These are phyloP conservation scores for Metschnikowia gelsemii DNA, from an alignment of 805 yeast genomes.

Conservation along the genomic window DNA sequence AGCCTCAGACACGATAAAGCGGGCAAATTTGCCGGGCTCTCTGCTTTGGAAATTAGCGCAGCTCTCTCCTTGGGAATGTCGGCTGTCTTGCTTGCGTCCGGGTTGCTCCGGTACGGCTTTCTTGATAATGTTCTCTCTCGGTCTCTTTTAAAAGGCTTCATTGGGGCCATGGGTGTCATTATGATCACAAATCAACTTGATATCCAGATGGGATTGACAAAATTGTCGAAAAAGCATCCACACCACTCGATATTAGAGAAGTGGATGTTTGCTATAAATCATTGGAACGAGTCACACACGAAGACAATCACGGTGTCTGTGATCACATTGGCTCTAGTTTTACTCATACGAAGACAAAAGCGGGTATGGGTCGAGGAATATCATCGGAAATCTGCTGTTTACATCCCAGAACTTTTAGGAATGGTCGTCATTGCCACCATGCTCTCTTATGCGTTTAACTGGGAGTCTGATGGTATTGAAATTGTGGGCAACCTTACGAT, in stretches of 20 bases:
- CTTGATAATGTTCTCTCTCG: constrained; percentile 77
- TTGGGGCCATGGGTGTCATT: constrained; percentile 80
- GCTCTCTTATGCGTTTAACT: constrained; percentile 25
- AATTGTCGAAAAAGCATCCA: constrained; percentile 22
- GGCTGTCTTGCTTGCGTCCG: constrained; percentile 23
- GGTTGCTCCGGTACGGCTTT: constrained; percentile 76
- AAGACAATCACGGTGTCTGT: constrained; percentile 20
- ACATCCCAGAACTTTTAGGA: constrained; percentile 32
- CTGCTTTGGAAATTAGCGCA: constrained; percentile 25
- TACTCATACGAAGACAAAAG: constrained; percentile 24
- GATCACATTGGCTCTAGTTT: constrained; percentile 24
- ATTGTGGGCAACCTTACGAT: constrained; percentile 29
- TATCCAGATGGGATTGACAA: constrained; percentile 45
- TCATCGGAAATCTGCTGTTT: constrained; percentile 22
- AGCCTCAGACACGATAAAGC: constrained; percentile 17
- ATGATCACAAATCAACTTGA: constrained; percentile 60
- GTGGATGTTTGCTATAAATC: constrained; percentile 9
- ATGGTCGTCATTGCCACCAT: constrained; percentile 33
- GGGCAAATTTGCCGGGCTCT: constrained; percentile 46
- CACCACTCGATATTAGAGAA: constrained; percentile 22
- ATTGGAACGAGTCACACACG: constrained; percentile 11
- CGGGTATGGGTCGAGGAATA: constrained; percentile 18
- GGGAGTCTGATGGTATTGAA: constrained; percentile 30
- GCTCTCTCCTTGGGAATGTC: constrained; percentile 21
- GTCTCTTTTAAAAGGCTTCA: constrained; percentile 76